Evolutionary conservation across 352 stramenopile species (phyloP), one percentile per base, ranked within the genome.

Genomic region (Peronospora farinosa): DNA sequence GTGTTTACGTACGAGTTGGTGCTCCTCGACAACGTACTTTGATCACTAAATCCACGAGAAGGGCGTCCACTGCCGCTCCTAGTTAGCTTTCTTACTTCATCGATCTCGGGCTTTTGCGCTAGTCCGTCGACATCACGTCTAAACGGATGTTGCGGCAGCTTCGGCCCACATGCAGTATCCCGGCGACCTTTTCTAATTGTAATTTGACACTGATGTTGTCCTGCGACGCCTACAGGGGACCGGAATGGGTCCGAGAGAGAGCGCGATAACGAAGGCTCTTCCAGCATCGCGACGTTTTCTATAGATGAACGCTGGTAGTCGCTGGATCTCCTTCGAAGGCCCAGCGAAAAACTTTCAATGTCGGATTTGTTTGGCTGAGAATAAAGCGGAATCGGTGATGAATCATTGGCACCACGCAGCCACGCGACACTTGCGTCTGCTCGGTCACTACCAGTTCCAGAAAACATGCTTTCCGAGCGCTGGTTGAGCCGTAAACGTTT

Each of bases 181-280:
- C 51, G 41, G 8, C 54, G 47, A 47, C 51, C 15, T 63, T 60
- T n/a, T 69, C 53, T 27, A n/a, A 53, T 49, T 0, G 63, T 38
- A 16, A 67, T 66, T 25, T 72, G 50, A 59, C 62, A 68, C 10
- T 65, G 56, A 5, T 44, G 41, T 0, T 60, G 60, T n/a, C 60
- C 54, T 25, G 70, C 50, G n/a, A 62, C 54, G 13, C 67, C 61
- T 2, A 60, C 65, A 0, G 74, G 75, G 2, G 75, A 86, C 37
- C 70, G 63, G 36, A 83, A 87, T 10, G 75, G 72, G 23, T 89
- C 78, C 15, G 74, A 85, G 47, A 67, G 74, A 3, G 78, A 89
- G 12, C 76, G 65, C 7, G 74, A 72, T 10, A 87, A 47, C 1
- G 50, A 57, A 17, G 63, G 50, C 19, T 68, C 60, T 21, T 65